These are phyloP conservation scores for Ophiocytium majus DNA, from an alignment of 352 stramenopile genomes.

Conservation along the genomic window DNA sequence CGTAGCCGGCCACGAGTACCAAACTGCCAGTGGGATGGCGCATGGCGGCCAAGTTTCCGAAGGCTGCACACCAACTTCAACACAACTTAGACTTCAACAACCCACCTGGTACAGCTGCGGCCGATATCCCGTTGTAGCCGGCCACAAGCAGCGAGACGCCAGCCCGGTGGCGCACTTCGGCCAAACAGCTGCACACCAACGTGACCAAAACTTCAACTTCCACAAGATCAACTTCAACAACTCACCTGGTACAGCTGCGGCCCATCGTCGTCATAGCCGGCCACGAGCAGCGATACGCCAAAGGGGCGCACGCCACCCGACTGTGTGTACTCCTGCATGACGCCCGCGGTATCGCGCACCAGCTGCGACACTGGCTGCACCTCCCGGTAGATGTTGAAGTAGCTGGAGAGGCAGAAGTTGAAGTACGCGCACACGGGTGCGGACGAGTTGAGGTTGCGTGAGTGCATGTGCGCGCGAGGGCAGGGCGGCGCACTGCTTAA, in stretches of 20 bases:
- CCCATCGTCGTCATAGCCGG: conserved; percentile 93
- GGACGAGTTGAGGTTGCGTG: too few relatives aligned
- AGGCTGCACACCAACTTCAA: too few relatives aligned
- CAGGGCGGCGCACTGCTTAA: too few relatives aligned
- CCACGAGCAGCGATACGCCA: conserved; percentile 95
- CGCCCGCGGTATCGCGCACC: conserved; percentile 87
- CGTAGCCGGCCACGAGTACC: too few relatives aligned
- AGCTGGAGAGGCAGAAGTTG: conserved; percentile 19
- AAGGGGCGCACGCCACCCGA: conserved; percentile 91
- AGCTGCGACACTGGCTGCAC: conserved; percentile 87
- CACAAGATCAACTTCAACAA: too few relatives aligned
- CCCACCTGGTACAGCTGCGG: conserved; percentile 89
- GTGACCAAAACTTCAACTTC: too few relatives aligned
- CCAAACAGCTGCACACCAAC: conserved; percentile 97
- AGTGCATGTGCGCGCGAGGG: too few relatives aligned
- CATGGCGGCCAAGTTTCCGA: too few relatives aligned
- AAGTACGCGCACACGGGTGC: neutral
- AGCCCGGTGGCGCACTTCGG: too few relatives aligned
- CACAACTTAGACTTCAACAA: neutral
- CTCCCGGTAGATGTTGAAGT: conserved; percentile 54
- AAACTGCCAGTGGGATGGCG: too few relatives aligned
- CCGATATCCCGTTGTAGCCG: conserved; percentile 93
- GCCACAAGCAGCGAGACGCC: conserved; percentile 91
- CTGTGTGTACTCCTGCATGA: conserved; percentile 99
- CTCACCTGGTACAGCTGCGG: conserved; percentile 89